Base-by-base conservation (phyloP, 257 asterid species). In the Salvia hispanica region DNA sequence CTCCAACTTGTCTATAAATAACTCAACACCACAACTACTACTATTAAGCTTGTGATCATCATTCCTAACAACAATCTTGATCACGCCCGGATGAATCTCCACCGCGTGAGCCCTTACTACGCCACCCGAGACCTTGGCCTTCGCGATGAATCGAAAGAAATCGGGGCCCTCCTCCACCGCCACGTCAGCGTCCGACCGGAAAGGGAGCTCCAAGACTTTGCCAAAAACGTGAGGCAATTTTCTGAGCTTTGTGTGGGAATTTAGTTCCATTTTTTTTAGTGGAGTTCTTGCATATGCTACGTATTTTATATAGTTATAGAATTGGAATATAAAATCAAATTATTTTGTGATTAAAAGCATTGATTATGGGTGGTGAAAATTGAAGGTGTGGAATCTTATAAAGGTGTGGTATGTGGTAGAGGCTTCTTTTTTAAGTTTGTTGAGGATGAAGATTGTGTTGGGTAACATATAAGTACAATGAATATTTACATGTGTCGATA, bases 151-250 rank as follows among this genome's bases (percentile, higher is more conserved):
- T 2, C 86, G 86, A 72, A 88, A 78, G 76, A 18, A 70, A 51
- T 82, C 83, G 3, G 73, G 80, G 11, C 77, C 72, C 76, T 86
- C 93, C 66, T 88, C 84, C 18, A 88, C 81, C 36, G 50, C 76
- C 67, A 86, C 94, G 10, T 86, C 91, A 13, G 88, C 91, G 10
- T 86, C 94, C 4, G 88, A 84, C 18, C 76, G 21, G 54, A 88
- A 82, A 13, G 94, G 94, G 76, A 88, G 69, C 61, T 88, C 89
- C 60, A 86, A 62, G 58, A 88, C 91, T 68, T 82, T 86, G 81
- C 89, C 77, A 34, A 86, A 86, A 12, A 88, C 91, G 54, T 88
- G 91, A 53, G 96, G 96, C 59, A 88, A 64, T 74, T 78, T 85
- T 66, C 88, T 62, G 53, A 88, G 89, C 77, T 78, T 84, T 69